Evolutionary conservation across 768 basidiomycete genomes (phyloP).

Genomic region (Naganishia onofrii): DNA sequence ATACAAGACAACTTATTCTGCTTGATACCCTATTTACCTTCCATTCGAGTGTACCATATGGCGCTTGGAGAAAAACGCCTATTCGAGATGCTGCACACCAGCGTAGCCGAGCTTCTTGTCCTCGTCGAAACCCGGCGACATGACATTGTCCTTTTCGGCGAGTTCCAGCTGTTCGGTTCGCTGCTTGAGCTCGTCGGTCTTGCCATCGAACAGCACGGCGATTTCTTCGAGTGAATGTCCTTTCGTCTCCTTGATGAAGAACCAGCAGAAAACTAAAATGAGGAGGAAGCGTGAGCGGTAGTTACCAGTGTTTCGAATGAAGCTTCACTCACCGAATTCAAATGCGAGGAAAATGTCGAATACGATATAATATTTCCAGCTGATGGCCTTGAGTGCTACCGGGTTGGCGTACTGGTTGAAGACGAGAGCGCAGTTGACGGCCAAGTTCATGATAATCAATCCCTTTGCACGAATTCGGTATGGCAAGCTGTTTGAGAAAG

Average conservation of each 20-base stretch:
- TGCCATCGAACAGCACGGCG: constrained; percentile 36
- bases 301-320: no score
- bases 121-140: constrained; percentile 15
- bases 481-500: constrained; percentile 58
- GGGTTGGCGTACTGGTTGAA: constrained; percentile 46
- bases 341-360: constrained; percentile 42
- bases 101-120: constrained; percentile 19
- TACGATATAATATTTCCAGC: constrained; percentile 38
- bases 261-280: constrained; percentile 39
- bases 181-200: background rate
- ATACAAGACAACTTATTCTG: background rate
- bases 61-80: background rate
- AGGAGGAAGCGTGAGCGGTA: no score
- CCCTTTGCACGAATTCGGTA: constrained; percentile 81
- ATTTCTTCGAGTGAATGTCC: constrained; percentile 39
- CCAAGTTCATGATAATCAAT: constrained; percentile 65
- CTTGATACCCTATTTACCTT: background rate
- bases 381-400: constrained; percentile 36
- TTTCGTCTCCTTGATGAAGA: constrained; percentile 47
- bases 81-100: constrained; percentile 25
- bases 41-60: background rate
- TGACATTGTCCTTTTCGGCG: background rate
- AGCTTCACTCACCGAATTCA: constrained; percentile 34
- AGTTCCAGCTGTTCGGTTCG: constrained; percentile 10
- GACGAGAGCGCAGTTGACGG: constrained; percentile 48